These are phyloP conservation scores for Edaphochlamys debaryana DNA, from an alignment of 139 green algal species.

Conservation along the genomic window DNA sequence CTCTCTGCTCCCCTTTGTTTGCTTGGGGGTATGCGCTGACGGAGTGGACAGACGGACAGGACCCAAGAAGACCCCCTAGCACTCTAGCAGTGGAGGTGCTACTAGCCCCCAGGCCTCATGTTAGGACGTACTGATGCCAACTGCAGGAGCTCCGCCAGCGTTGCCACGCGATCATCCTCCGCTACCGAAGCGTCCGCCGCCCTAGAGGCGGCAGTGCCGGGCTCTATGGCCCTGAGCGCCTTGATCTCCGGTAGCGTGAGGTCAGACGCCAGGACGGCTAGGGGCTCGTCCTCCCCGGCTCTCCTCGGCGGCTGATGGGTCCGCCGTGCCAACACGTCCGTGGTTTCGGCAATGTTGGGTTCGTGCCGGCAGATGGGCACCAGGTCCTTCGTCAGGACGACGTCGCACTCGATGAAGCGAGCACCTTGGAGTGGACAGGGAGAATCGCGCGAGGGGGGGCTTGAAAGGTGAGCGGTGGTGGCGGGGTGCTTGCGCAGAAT, in stretches of 20 bases:
- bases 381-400: constrained; percentile 14
- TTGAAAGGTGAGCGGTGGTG: background rate
- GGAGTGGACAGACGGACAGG: too few relatives aligned
- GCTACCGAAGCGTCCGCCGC: too few relatives aligned
- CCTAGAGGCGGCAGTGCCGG: background rate
- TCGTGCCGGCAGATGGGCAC: constrained; percentile 39
- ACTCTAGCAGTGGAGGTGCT: background rate
- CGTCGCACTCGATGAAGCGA: constrained; percentile 23
- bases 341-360: constrained; percentile 27
- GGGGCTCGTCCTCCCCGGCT: background rate
- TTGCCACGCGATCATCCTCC: background rate
- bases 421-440: constrained; percentile 1
- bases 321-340: background rate
- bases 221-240: background rate
- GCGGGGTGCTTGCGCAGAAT: too few relatives aligned
- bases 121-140: too few relatives aligned
- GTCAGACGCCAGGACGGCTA: constrained; percentile 9
- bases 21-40: too few relatives aligned
- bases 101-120: too few relatives aligned
- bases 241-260: constrained; percentile 20
- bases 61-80: background rate
- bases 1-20: too few relatives aligned
- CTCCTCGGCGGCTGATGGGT: background rate
- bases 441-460: too few relatives aligned
- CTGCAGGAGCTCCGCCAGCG: constrained; percentile 17